Percentiles rank a stretch among this genome's conserved stretches.
Evolutionary conservation across 345 rosid species (phyloP).

Genomic region (Capsella bursapastoris): DNA sequence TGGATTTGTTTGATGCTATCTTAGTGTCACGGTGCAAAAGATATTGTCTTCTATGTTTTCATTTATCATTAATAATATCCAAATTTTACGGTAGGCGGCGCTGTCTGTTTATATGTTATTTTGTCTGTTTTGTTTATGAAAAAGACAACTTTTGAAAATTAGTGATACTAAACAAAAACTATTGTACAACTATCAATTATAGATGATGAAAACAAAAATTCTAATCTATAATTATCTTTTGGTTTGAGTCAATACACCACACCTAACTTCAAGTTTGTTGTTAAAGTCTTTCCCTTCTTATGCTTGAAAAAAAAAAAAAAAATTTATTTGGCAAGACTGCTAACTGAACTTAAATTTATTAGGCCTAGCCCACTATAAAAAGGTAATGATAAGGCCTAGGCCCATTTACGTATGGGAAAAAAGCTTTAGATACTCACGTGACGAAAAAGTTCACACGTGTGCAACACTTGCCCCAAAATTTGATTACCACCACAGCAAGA

Average conservation of each 20-base stretch:
- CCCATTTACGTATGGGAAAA: not conserved
- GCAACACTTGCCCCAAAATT: constrained; percentile 19
- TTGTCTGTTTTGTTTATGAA: not conserved
- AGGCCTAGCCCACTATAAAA: not conserved
- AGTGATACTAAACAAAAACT: no score
- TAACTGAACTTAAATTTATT: not conserved
- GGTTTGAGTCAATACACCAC: no score
- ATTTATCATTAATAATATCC: not conserved
- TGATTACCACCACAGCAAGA: constrained; percentile 28
- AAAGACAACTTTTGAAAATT: no score
- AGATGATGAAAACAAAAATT: no score
- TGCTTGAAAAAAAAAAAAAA: no score
- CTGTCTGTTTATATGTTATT: not conserved
- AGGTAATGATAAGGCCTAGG: constrained; percentile 26
- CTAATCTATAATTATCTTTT: no score
- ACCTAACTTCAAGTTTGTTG: no score
- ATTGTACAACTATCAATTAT: no score
- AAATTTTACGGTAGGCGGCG: not conserved
- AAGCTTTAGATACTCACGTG: constrained; percentile 35
- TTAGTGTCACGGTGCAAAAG: not conserved
- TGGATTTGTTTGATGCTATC: not conserved
- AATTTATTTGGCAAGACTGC: not conserved
- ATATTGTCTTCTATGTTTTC: not conserved
- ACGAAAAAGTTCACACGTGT: constrained; percentile 35
- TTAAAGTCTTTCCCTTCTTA: no score